Conservation (phyloP, 2,329 filamentous ascomycete species). For the Fusarium sp. region DNA sequence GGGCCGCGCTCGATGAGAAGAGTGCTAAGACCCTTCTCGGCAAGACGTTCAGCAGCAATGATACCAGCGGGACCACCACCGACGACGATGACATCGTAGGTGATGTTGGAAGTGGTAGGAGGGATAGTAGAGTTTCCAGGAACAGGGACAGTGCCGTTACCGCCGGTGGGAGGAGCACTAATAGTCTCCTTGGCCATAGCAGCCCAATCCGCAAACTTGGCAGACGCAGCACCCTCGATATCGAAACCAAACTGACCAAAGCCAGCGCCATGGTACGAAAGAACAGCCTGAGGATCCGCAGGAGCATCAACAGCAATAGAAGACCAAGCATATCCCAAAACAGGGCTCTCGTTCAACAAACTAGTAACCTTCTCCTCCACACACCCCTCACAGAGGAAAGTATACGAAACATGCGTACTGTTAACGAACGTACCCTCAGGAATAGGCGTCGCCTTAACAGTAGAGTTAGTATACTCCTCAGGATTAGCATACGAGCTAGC, state of each 20-base stretch:
- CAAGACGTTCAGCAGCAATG: conserved; percentile 43
- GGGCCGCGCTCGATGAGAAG: conserved; percentile 45
- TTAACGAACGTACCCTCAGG: conserved; percentile 64
- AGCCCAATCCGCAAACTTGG: conserved; percentile 44
- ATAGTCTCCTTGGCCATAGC: conserved; percentile 41
- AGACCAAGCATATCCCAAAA: conserved; percentile 56
- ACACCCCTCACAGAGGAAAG: conserved; percentile 63
- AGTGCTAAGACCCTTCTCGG: conserved; percentile 40
- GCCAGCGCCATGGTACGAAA: conserved; percentile 55
- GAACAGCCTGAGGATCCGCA: conserved; percentile 47
- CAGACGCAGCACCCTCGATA: conserved; percentile 50
- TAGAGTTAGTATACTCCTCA: conserved; percentile 56
- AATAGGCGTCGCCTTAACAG: conserved; percentile 56
- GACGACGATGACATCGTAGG: conserved; percentile 45
- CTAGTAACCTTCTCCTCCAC: conserved; percentile 51
- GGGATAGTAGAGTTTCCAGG: conserved; percentile 27
- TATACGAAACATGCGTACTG: conserved; percentile 63
- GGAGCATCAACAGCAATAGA: conserved; percentile 49
- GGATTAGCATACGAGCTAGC: conserved; percentile 59
- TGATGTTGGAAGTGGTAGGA: conserved; percentile 37
- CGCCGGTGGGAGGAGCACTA: conserved; percentile 14
- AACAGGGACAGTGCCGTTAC: conserved; percentile 6
- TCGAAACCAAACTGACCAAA: conserved; percentile 53
- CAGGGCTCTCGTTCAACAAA: conserved; percentile 29
- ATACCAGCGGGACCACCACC: conserved; percentile 44